Percentiles rank a stretch among this genome's conserved stretches.
phyloP scores from a whole-genome alignment of 257 asterid genomes.

The Fraxinus americana region DNA sequence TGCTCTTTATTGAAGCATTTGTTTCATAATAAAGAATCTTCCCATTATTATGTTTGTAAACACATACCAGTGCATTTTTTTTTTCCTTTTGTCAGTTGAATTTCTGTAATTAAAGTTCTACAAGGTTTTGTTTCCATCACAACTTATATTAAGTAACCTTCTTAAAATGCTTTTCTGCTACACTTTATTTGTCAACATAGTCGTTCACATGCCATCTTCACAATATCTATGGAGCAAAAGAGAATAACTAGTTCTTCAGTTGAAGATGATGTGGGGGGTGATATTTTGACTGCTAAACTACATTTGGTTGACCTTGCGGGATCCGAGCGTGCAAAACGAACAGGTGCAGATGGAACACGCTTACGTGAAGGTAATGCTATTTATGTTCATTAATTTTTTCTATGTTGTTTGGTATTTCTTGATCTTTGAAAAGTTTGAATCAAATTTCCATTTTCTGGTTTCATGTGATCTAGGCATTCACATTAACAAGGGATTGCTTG shows the following conservation, averaged over 20 bases:
- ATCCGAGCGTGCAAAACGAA: slow-evolving; percentile 95
- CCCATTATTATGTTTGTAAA: neutral
- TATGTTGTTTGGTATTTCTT: neutral
- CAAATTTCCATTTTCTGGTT: slow-evolving; percentile 13
- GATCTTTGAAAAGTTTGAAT: slow-evolving; percentile 10
- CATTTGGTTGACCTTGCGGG: slow-evolving; percentile 98
- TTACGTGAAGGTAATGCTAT: slow-evolving; percentile 79
- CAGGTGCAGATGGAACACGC: slow-evolving; percentile 96
- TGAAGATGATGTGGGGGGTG: slow-evolving; percentile 70
- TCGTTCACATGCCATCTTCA: slow-evolving; percentile 98
- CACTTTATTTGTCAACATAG: slow-evolving; percentile 35
- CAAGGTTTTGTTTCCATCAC: neutral
- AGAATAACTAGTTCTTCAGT: slow-evolving; percentile 41
- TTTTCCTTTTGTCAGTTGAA: neutral
- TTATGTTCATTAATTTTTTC: slow-evolving; percentile 10
- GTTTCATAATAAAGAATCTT: neutral
- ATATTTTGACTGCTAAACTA: slow-evolving; percentile 83
- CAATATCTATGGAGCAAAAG: slow-evolving; percentile 88
- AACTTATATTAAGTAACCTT: slow-evolving; percentile 7
- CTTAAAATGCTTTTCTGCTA: slow-evolving; percentile 16
- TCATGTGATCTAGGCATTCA: slow-evolving; percentile 70
- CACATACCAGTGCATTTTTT: neutral
- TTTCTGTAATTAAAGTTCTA: neutral
- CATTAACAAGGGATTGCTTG: slow-evolving; percentile 88
- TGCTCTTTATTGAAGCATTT: neutral